These are phyloP conservation scores for Nemania serpens DNA, from an alignment of 2,329 filamentous ascomycete genomes.

Conservation along the genomic window DNA sequence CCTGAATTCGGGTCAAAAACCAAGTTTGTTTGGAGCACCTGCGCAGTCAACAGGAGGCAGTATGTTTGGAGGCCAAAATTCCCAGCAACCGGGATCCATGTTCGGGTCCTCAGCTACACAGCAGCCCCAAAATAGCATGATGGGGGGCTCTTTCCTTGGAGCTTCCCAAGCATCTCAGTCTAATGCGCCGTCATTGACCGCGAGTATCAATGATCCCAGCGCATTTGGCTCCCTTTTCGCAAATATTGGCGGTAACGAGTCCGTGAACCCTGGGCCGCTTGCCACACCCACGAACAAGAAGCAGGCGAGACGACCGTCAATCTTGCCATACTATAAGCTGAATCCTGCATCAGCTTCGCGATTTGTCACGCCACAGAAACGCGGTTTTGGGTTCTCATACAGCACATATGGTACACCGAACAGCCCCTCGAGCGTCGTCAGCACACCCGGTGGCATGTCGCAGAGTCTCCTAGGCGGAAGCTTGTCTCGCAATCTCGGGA, in stretches of 20 bases:
- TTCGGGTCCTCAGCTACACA: slow-evolving; percentile 56
- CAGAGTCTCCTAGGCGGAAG: slow-evolving; percentile 72
- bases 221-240: slow-evolving; percentile 92
- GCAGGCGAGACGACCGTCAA: slow-evolving; percentile 77
- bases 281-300: slow-evolving; percentile 82
- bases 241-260: slow-evolving; percentile 66
- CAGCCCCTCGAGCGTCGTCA: slow-evolving; percentile 68
- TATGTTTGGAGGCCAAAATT: slow-evolving; percentile 58
- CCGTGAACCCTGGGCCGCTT: slow-evolving; percentile 80
- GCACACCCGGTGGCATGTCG: slow-evolving; percentile 69
- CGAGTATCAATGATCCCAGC: slow-evolving; percentile 80
- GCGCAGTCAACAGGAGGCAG: slow-evolving; percentile 51
- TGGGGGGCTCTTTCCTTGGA: slow-evolving; percentile 64
- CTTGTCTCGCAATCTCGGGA: slow-evolving; percentile 73
- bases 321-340: slow-evolving; percentile 85
- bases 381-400: slow-evolving; percentile 90
- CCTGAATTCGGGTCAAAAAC: slow-evolving; percentile 57
- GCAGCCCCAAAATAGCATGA: slow-evolving; percentile 51
- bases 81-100: slow-evolving; percentile 50
- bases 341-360: slow-evolving; percentile 80
- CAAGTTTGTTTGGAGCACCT: slow-evolving; percentile 57
- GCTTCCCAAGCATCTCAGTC: slow-evolving; percentile 53
- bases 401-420: slow-evolving; percentile 86
- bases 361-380: slow-evolving; percentile 81
- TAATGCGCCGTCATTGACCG: slow-evolving; percentile 70